Base-by-base conservation (phyloP, 176 grass and related monocot species). In the Zizania latifolia region DNA sequence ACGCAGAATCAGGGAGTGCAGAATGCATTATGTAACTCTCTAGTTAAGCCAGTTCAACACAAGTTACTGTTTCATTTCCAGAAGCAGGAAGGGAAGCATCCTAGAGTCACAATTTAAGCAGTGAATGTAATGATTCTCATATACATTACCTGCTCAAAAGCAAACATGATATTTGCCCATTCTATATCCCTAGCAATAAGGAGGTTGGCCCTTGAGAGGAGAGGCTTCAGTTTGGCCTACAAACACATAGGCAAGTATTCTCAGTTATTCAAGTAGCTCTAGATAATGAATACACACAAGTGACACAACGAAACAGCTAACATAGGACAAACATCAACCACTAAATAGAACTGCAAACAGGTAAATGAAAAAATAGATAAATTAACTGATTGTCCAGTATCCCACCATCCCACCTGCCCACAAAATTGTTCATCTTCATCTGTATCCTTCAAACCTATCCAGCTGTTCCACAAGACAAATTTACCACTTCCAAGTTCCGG, bases 171-270 rank as follows among this genome's bases (percentile, higher is more conserved):
- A 72, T 84, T 99, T 38, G 89, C 95, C 95, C 95, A 99, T 65
- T 99, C 95, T 33, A 99, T 87, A 70, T 99, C 95, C 84, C 95
- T 90, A 50, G 86, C 89, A 44, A 98, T 88, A 75, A 98, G 64
- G 58, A 98, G 81, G 78, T 94, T 89, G 23, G 69, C 67, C 81
- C 95, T 98, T 41, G 84, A 85, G 40, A 98, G 82, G 65, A 98
- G 89, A 54, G 83, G 75, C 57, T 54, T 65, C 72, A 98, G 51
- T 80, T 78, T 98, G 71, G 34, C 74, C 94, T 98, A 63, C 32
- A 68, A 71, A 83, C 36, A 66, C 61, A 70, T 12, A n/a, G 33
- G 41, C 2, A 87, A 33, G 41, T 53, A 6, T 29, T 53, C 27
- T 27, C 10, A 16, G 26, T 83, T 78, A 78, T 66, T 72, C 38